Conservation (phyloP, 352 stramenopile genomes). For the Aphanomyces euteiches region DNA sequence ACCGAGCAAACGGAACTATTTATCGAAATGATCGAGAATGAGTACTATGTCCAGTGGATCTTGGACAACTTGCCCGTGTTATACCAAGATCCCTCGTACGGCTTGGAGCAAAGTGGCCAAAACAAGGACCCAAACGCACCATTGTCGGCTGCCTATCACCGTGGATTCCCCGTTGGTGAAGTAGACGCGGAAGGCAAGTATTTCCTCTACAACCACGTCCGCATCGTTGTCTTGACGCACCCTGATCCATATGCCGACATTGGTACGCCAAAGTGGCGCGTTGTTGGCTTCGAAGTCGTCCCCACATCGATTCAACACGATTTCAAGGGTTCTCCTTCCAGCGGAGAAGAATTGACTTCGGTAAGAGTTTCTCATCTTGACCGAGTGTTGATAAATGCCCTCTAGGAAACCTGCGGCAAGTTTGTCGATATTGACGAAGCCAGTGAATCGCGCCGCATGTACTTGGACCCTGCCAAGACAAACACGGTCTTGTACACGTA, state of each 20-base stretch:
- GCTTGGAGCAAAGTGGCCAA: constrained; percentile 49
- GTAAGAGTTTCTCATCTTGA: constrained; percentile 4
- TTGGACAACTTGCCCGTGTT: constrained; percentile 90
- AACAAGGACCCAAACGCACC: constrained; percentile 31
- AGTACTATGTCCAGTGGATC: constrained; percentile 95
- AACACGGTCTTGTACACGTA: constrained; percentile 98
- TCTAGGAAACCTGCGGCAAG: constrained; percentile 82
- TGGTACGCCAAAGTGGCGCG: constrained; percentile 67
- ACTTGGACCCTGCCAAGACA: constrained; percentile 57
- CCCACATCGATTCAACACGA: constrained; percentile 93
- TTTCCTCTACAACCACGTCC: constrained; percentile 98
- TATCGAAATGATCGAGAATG: constrained; percentile 90
- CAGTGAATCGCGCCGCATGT: constrained; percentile 79
- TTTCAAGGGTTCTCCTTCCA: constrained; percentile 79
- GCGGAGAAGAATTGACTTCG: constrained; percentile 63
- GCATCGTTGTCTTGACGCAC: constrained; percentile 92
- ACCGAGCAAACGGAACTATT: constrained; percentile 75
- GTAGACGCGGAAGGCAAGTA: constrained; percentile 88
- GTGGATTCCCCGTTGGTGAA: constrained; percentile 91
- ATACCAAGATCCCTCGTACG: constrained; percentile 55
- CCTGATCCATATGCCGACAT: constrained; percentile 75
- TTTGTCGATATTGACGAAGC: constrained; percentile 85
- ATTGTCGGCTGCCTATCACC: constrained; percentile 76
- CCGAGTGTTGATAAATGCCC: constrained; percentile 12
- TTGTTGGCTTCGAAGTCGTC: constrained; percentile 96